Base-by-base conservation (phyloP, 495 filamentous ascomycete species). In the Astrothelium macrocarpum region DNA sequence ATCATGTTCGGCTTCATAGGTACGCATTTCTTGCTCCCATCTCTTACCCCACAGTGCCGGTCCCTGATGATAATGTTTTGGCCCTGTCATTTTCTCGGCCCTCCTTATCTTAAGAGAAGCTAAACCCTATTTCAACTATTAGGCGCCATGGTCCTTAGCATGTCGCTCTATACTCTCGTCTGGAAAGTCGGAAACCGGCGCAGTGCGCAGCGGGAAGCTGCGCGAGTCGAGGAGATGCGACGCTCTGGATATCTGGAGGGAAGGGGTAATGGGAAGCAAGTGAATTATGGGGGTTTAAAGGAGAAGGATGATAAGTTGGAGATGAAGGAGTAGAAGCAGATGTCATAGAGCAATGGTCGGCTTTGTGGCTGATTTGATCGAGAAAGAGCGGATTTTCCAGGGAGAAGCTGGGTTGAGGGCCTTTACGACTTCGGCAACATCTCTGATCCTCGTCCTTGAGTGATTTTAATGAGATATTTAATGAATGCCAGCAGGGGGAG, bases 1-100 rank as follows among this genome's bases (percentile, higher is more conserved):
- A 61, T 70, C 12, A 67, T 67, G 59, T 70, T 70, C 43, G 68
- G 62, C 26, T 70, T 70, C 59, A 62, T 70, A 42, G 65, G 65
- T 70, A 62, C 12, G 56, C 45, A 18, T 29, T 29, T 7, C 23
- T 29, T 29, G 9, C 20, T 25, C n/a, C n/a, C n/a, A n/a, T n/a
- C n/a, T n/a, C n/a, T n/a, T n/a, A n/a, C n/a, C n/a, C n/a, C n/a
- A n/a, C n/a, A n/a, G n/a, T n/a, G n/a, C n/a, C n/a, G n/a, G n/a
- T n/a, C n/a, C n/a, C n/a, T n/a, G n/a, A n/a, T n/a, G n/a, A n/a
- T n/a, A n/a, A n/a, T n/a, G n/a, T n/a, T n/a, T n/a, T n/a, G n/a
- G n/a, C n/a, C n/a, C n/a, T n/a, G n/a, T n/a, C n/a, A n/a, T n/a
- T n/a, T n/a, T n/a, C n/a, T n/a, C n/a, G n/a, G n/a, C n/a, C n/a